Base-by-base conservation (phyloP, 2,329 filamentous ascomycete species). In the Oidium heveae region DNA sequence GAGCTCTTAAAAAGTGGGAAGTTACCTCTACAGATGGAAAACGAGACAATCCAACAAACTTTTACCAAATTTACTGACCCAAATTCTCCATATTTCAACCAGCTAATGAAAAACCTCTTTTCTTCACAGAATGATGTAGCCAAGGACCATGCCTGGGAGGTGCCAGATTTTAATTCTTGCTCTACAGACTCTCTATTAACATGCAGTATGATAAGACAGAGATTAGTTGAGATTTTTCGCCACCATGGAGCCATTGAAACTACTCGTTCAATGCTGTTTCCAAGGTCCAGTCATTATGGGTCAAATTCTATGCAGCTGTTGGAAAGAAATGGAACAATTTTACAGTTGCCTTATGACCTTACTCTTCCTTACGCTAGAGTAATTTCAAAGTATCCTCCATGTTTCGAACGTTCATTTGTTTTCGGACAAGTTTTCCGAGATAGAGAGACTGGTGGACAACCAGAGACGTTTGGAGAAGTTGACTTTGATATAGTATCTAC, bases 401-500 rank as follows among this genome's bases (percentile, higher is more conserved):
- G 78, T 0, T 69, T 86, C 5, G 77, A 85, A 59, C 84, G 86
- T 59, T 85, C 84, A 0, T 94, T 86, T 66, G 79, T 84, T 0
- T 95, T 98, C 65, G 88, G 87, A 7, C 82, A 75, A 36, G 87
- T 96, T 0, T 96, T 86, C 64, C 78, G 91, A 43, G 84, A 93
- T 59, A 80, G 76, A 49, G 73, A 79, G 52, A 80, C 80, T 55
- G 87, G 86, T 8, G 84, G 86, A 1, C 84, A 94, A 60, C 91
- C 91, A 7, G 75, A 76, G 55, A 83, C 82, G 62, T 83, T 86
- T 64, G 83, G 85, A 10, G 91, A 96, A 64, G 88, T 93, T 2
- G 88, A 96, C 65, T 98, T 96, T 65, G 91, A 98, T 67, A 87
- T 98, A 57, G 76, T 94, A n/a, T 89, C 87, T 0, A 76, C 78